Base-by-base conservation (phyloP, 768 basidiomycete genomes). In the Suillus plorans region DNA sequence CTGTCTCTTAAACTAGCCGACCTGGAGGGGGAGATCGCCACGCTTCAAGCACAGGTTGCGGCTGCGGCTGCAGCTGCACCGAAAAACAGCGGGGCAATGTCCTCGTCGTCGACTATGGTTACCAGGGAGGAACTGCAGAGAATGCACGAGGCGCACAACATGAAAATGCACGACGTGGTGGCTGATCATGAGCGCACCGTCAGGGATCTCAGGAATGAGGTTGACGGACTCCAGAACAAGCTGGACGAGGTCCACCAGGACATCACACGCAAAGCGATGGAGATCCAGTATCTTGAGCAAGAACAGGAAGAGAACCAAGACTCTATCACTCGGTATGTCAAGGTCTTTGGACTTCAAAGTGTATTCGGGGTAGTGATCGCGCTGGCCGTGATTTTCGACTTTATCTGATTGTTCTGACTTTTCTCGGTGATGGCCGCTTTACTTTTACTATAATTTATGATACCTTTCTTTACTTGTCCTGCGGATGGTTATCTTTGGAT, bases 111-210 rank as follows among this genome's bases (percentile, higher is more conserved):
- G 41, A 75, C 80, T 56, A 67, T 74, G 28, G 86, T 92, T 9
- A 85, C 91, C 42, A 89, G 87, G 69, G 92, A 92, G 67, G 92
- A 95, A 63, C 77, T 95, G 47, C 86, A 88, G 73, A 85, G 82
- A 71, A 77, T 92, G 71, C 90, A 95, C 68, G 90, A 92, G 74
- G 94, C 94, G 6, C 94, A 95, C 74, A 91, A 90, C 73, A 80
- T 89, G 67, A 94, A 90, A 79, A 73, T 95, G 68, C 79, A 88
- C 60, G 92, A 94, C 76, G 67, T 94, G 62, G 81, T 89, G 72
- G 87, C 88, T 18, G 85, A 84, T 25, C 86, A 91, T 70, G 86
- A 87, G 37, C 87, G 86, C 68, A 79, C 78, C 34, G 72, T 87
- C 57, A 85, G 84, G 68, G 79, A 69, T 45, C 62, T 89, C 59